Evolutionary conservation across 257 asterid genomes (phyloP).

Genomic region (Cordia subcordata): DNA sequence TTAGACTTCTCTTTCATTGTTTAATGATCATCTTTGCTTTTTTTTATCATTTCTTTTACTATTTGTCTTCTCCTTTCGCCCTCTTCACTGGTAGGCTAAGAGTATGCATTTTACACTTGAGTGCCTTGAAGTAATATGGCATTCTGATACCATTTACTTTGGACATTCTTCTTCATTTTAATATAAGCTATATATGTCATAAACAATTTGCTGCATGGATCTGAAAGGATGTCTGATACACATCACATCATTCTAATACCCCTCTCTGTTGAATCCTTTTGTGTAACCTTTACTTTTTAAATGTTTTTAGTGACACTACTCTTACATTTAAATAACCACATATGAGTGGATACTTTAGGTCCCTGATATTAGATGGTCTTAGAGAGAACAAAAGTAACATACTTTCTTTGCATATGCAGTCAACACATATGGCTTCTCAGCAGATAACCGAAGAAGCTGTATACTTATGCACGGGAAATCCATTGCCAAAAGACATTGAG

Average conservation of each 20-base stretch:
- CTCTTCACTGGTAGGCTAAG: too few species aligned
- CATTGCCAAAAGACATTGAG: slow-evolving; percentile 92
- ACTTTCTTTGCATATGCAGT: slow-evolving; percentile 55
- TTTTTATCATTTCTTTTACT: background rate
- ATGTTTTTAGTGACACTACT: too few species aligned
- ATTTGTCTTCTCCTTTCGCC: background rate
- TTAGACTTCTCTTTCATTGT: background rate
- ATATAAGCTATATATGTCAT: too few species aligned
- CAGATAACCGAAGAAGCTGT: slow-evolving; percentile 93
- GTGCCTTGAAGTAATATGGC: too few species aligned
- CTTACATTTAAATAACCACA: background rate
- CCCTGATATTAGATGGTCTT: background rate
- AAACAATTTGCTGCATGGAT: too few species aligned
- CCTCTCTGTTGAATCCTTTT: background rate
- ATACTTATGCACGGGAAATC: slow-evolving; percentile 94
- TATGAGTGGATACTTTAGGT: background rate
- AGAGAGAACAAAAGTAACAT: background rate
- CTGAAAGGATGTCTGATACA: too few species aligned
- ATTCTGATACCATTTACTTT: too few species aligned
- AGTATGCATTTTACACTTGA: too few species aligned
- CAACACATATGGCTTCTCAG: slow-evolving; percentile 96
- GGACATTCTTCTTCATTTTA: too few species aligned
- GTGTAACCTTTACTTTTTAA: background rate
- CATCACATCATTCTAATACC: background rate
- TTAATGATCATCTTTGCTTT: background rate